phyloP scores from a whole-genome alignment of 129 eudicot species.

The Helianthus annuus region DNA sequence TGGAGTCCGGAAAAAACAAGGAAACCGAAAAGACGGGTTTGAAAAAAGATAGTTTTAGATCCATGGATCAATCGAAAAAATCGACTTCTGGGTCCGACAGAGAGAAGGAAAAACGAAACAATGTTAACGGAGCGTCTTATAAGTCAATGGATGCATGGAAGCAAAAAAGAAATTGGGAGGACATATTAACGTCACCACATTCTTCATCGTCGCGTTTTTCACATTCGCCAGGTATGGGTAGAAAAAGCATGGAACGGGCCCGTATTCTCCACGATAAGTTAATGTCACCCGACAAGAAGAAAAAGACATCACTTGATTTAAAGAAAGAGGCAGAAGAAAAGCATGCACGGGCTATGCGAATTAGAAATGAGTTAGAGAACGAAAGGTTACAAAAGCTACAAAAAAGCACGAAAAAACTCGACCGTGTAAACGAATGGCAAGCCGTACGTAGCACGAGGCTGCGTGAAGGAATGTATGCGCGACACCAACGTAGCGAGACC shows the following conservation, averaged over 20 bases:
- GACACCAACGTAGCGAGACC: conserved; percentile 84
- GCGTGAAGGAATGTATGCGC: conserved; percentile 83
- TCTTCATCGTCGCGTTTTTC: conserved; percentile 85
- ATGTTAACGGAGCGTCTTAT: conserved; percentile 34
- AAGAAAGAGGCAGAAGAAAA: conserved; percentile 95
- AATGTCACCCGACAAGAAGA: conserved; percentile 94
- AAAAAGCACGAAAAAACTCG: conserved; percentile 76
- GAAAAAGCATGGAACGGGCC: conserved; percentile 81
- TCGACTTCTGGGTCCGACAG: conserved; percentile 42
- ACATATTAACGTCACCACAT: conserved; percentile 68
- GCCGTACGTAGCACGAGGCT: conserved; percentile 83
- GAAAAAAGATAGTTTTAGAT: conserved; percentile 44
- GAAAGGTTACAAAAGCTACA: conserved; percentile 92
- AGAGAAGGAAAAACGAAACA: conserved; percentile 71
- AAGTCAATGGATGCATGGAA: conserved; percentile 96
- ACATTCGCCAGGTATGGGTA: conserved; percentile 78
- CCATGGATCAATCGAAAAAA: conserved; percentile 52
- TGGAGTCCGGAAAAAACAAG: conserved; percentile 59
- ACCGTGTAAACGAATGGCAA: conserved; percentile 94
- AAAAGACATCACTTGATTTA: conserved; percentile 70
- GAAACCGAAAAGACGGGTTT: conserved; percentile 47
- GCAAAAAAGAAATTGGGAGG: conserved; percentile 94
- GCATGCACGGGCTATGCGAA: conserved; percentile 88
- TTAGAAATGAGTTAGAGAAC: conserved; percentile 78
- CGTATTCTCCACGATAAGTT: conserved; percentile 89